These are phyloP conservation scores for Verbena officinalis DNA, from an alignment of 257 asterid species.

Conservation along the genomic window DNA sequence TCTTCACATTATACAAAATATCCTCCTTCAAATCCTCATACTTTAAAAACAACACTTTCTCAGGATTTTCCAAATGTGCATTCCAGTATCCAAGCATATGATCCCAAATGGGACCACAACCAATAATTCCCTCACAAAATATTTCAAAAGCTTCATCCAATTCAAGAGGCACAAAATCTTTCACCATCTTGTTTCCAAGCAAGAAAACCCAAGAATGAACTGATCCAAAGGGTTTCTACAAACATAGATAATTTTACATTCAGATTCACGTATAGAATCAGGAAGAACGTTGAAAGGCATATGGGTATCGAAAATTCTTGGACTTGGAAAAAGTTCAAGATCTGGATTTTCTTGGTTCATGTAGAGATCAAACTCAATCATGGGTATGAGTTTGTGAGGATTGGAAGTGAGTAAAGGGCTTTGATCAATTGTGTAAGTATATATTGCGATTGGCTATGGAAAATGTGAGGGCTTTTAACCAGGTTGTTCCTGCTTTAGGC, in stretches of 20 bases:
- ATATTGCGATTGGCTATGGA: slow-evolving; percentile 17
- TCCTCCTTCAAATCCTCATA: too few relatives aligned
- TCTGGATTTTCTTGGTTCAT: neutral
- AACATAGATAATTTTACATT: slow-evolving; percentile 11
- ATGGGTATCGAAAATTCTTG: slow-evolving; percentile 28
- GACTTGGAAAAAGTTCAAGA: neutral
- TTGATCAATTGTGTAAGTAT: slow-evolving; percentile 1
- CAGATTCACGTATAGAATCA: neutral
- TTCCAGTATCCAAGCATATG: neutral
- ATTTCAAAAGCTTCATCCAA: slow-evolving; percentile 1
- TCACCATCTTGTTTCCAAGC: neutral
- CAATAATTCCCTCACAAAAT: slow-evolving; percentile 19
- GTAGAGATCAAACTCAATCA: neutral
- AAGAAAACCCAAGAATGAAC: slow-evolving; percentile 10
- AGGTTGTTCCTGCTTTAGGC: slow-evolving; percentile 37
- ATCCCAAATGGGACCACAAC: slow-evolving; percentile 25
- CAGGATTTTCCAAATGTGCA: too few relatives aligned
- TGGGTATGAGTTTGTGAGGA: slow-evolving; percentile 10
- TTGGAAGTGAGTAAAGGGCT: slow-evolving; percentile 1
- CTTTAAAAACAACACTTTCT: too few relatives aligned
- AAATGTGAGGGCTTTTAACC: slow-evolving; percentile 36
- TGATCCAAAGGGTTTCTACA: slow-evolving; percentile 28
- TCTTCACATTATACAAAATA: too few relatives aligned
- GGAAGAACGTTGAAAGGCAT: slow-evolving; percentile 5
- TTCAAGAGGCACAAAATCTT: neutral